Evolutionary conservation across 257 asterid species (phyloP).

Genomic region (Ballota nigra): DNA sequence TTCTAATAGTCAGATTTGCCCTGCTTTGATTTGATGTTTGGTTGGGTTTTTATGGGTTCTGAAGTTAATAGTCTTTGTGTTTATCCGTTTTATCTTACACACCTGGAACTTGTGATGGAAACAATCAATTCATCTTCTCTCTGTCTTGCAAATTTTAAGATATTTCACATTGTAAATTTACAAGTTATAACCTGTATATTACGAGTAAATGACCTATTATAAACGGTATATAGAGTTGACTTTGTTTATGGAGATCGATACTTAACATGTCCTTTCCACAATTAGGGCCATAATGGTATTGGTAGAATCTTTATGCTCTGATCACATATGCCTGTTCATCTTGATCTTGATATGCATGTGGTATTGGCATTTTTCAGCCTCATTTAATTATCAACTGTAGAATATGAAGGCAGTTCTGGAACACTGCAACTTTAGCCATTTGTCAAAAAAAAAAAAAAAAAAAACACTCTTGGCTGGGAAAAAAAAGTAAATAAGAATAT

Average conservation of each 20-base stretch:
- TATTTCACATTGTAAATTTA: background rate
- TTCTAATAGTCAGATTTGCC: background rate
- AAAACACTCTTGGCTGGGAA: too few species aligned
- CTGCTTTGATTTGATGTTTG: background rate
- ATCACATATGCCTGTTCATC: background rate
- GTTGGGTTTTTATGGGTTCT: background rate
- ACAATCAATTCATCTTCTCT: background rate
- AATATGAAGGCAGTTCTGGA: background rate
- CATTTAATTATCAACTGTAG: background rate
- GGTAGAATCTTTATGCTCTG: background rate
- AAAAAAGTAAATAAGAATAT: too few species aligned
- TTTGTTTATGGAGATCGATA: background rate
- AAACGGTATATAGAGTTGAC: background rate
- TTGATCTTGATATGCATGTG: background rate
- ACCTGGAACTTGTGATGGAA: background rate
- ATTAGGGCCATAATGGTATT: background rate
- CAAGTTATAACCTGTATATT: background rate
- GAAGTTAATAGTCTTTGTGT: background rate
- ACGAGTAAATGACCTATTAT: background rate
- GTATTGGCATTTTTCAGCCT: background rate
- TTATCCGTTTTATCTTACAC: background rate
- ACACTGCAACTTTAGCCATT: background rate
- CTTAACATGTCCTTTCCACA: background rate
- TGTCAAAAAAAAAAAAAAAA: too few species aligned
- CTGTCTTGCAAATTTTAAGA: background rate